Evolutionary conservation across 106 monocot species (phyloP).

Genomic region (Dendrobium officinale): DNA sequence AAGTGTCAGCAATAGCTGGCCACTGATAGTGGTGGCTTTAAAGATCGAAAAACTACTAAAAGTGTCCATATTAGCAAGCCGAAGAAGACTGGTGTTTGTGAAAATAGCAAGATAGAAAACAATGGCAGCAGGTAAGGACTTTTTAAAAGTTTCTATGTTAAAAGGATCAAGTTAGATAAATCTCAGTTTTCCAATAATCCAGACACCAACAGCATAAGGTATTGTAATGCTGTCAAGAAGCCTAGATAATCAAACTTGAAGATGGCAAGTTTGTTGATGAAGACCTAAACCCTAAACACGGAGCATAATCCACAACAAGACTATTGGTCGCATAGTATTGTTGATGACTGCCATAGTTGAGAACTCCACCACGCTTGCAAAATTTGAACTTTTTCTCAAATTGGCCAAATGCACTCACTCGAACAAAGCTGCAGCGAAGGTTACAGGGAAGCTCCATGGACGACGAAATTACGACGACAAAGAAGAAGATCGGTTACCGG

Average conservation of each 20-base stretch:
- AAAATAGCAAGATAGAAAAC: conserved; percentile 87
- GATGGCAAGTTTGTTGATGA: conserved; percentile 83
- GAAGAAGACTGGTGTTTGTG: conserved; percentile 81
- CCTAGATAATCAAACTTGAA: conserved; percentile 69
- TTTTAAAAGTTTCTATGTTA: conserved; percentile 52
- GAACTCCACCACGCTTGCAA: neutral
- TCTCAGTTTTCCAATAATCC: conserved; percentile 29
- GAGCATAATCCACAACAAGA: too few relatives aligned
- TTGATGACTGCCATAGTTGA: too few relatives aligned
- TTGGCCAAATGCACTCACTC: too few relatives aligned
- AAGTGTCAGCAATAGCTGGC: conserved; percentile 70
- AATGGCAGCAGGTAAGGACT: conserved; percentile 65
- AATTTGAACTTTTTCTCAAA: neutral
- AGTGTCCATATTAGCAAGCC: conserved; percentile 75
- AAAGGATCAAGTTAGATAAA: conserved; percentile 64
- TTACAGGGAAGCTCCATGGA: too few relatives aligned
- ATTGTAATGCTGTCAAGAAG: conserved; percentile 68
- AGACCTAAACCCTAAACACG: conserved; percentile 22
- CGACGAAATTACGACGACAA: too few relatives aligned
- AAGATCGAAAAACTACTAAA: conserved; percentile 70
- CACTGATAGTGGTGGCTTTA: conserved; percentile 60
- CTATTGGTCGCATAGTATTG: too few relatives aligned
- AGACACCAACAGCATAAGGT: conserved; percentile 12
- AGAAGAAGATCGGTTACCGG: too few relatives aligned
- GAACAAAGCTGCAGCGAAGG: too few relatives aligned